Base-by-base conservation (phyloP, 345 rosid species). In the Gossypium herbaceum region DNA sequence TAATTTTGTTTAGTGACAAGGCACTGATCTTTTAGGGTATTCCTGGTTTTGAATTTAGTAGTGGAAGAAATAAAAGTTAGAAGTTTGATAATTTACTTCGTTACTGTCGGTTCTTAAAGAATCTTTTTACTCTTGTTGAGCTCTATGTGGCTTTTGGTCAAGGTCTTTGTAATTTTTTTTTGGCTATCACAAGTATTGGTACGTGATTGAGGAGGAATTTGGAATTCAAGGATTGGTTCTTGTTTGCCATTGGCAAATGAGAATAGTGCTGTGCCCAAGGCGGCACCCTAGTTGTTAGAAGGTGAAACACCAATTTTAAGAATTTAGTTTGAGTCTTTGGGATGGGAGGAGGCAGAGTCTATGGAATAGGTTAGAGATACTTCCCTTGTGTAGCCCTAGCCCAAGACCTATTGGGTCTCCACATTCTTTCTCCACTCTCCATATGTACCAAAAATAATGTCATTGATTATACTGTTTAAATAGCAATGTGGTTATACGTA, bases 11-110 rank as follows among this genome's bases (percentile, higher is more conserved):
- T 4, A 13, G 45, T 55, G 54, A 43, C 15, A n/a, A 50, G 63
- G 67, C 24, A 77, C 52, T 71, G 51, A 29, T 61, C 12, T 50
- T 50, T 58, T 56, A 9, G 71, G 71, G 15, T 55, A 56, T 58
- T 50, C 59, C 27, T 77, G 68, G 44, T 43, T 48, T 72, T 9
- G 44, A 67, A 13, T 58, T 9, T 56, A 58, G 59, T 52, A 19
- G 10, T 34, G 60, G 12, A 41, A 29, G 68, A 22, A 13, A 44
- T 72, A 76, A 64, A 50, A 29, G n/a, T 51, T 71, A 20, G 55
- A 63, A 13, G 57, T 34, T 29, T 68, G 25, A 41, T 72, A 72
- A 15, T 45, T 27, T n/a, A 17, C 29, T 73, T 73, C 50, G 39
- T 41, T 6, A 25, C 50, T 44, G 19, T 17, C 17, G 8, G 58